phyloP scores from a whole-genome alignment of 768 basidiomycete species.

The Fistulinella prunicolor region DNA sequence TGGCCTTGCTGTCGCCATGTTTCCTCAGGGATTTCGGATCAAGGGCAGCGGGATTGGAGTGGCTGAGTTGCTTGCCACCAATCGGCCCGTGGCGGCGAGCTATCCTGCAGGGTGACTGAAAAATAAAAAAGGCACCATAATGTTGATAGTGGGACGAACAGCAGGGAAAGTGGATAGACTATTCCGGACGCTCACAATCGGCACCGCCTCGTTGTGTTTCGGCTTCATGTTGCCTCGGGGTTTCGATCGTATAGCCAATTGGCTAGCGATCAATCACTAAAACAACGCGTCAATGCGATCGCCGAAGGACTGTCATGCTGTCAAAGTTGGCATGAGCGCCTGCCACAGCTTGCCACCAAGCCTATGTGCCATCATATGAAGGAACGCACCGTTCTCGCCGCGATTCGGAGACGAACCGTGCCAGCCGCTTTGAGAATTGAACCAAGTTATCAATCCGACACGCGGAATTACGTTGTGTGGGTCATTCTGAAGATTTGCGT shows the following conservation, averaged over 20 bases:
- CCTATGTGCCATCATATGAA: background rate
- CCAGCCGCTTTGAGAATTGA: background rate
- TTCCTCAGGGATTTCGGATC: no score
- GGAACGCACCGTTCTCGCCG: background rate
- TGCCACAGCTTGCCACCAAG: conserved; percentile 2
- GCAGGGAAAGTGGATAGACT: no score
- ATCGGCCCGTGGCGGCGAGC: no score
- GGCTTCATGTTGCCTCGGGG: background rate
- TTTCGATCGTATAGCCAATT: background rate
- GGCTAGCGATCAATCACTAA: background rate
- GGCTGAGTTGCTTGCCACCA: no score
- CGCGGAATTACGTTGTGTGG: background rate
- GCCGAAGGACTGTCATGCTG: background rate
- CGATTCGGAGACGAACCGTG: conserved; percentile 8
- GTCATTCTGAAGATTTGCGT: conserved; percentile 4
- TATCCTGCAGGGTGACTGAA: no score
- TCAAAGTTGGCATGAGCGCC: conserved; percentile 12
- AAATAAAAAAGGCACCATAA: no score
- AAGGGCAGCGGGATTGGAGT: no score
- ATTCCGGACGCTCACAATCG: no score
- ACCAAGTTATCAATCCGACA: background rate
- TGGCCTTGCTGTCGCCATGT: background rate
- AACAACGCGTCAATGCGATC: background rate
- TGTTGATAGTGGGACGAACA: no score
- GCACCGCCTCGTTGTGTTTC: no score